Conservation (phyloP, 176 grass and related monocot genomes). For the Areca catechu region DNA sequence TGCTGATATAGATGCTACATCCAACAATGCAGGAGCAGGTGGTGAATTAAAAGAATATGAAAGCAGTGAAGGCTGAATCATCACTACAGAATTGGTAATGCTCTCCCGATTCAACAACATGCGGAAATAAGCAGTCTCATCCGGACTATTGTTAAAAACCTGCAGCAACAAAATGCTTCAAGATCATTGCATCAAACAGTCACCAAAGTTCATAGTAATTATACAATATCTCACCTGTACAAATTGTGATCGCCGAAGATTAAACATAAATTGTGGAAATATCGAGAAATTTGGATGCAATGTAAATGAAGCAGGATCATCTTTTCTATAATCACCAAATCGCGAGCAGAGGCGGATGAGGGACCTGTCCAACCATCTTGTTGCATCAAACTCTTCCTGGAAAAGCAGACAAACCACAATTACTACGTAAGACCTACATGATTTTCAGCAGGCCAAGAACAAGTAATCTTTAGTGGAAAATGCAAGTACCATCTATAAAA, state of each 20-base stretch:
- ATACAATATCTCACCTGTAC: slow-evolving; percentile 59
- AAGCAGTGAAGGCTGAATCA: slow-evolving; percentile 91
- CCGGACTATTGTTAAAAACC: slow-evolving; percentile 99
- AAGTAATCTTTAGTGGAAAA: no score
- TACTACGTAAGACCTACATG: no score
- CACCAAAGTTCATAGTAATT: background rate
- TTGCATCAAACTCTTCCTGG: slow-evolving; percentile 93
- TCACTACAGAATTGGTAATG: slow-evolving; percentile 82
- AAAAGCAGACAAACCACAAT: slow-evolving; percentile 9
- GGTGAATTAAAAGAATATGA: slow-evolving; percentile 85
- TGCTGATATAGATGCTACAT: slow-evolving; percentile 83
- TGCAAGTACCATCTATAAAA: no score
- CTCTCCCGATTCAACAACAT: slow-evolving; percentile 96
- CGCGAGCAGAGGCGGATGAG: slow-evolving; percentile 85
- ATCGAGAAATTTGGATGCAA: slow-evolving; percentile 91
- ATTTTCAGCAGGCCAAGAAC: no score
- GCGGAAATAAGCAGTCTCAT: slow-evolving; percentile 94
- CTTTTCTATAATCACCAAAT: slow-evolving; percentile 95
- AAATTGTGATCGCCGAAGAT: slow-evolving; percentile 89
- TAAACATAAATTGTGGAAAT: slow-evolving; percentile 99
- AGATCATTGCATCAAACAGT: no score
- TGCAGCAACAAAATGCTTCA: slow-evolving; percentile 27
- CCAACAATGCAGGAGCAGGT: slow-evolving; percentile 77
- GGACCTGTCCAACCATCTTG: slow-evolving; percentile 91
- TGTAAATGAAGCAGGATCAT: slow-evolving; percentile 84